Percentiles rank a stretch among this genome's conserved stretches.
Evolutionary conservation across 768 basidiomycete genomes (phyloP).

Genomic region (Calocera cornea): DNA sequence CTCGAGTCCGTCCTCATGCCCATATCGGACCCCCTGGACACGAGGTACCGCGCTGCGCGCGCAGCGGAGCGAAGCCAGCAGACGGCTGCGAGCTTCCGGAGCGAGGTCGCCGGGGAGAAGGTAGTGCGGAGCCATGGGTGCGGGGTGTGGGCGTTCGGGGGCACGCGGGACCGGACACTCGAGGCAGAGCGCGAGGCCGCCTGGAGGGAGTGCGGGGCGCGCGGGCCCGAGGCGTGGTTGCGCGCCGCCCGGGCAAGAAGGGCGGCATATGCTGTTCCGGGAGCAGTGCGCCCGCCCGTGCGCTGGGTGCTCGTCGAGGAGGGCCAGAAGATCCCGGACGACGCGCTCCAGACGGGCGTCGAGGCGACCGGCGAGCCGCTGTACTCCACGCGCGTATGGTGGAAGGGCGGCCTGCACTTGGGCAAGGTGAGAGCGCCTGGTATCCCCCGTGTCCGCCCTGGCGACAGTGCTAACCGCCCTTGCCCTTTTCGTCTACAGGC

Average conservation of each 20-base stretch:
- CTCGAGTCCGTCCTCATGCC: background rate
- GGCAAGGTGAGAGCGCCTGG: conserved; percentile 17
- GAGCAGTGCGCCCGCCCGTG: conserved; percentile 19
- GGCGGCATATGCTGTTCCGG: conserved; percentile 12
- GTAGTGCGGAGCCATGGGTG: background rate
- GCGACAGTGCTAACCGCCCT: background rate
- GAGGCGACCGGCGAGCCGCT: conserved; percentile 19
- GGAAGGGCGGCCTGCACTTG: conserved; percentile 21
- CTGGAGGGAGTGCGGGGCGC: background rate
- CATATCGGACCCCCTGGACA: background rate
- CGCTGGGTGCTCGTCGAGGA: conserved; percentile 22
- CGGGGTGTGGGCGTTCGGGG: background rate
- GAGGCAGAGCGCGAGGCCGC: background rate
- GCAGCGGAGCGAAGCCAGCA: background rate
- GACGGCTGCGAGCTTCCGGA: background rate
- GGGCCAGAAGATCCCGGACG: conserved; percentile 15
- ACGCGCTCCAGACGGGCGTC: conserved; percentile 21
- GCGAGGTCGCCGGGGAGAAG: background rate
- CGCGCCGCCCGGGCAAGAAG: background rate
- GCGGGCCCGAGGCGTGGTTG: conserved; percentile 1
- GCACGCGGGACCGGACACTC: background rate
- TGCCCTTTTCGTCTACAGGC: no score
- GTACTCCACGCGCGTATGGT: conserved; percentile 21
- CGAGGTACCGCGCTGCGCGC: background rate
- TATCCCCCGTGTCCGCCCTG: background rate